Evolutionary conservation across 2,329 filamentous ascomycete genomes (phyloP), one percentile per base, ranked within the genome.

Genomic region (Neofusicoccum kwambonambiense): DNA sequence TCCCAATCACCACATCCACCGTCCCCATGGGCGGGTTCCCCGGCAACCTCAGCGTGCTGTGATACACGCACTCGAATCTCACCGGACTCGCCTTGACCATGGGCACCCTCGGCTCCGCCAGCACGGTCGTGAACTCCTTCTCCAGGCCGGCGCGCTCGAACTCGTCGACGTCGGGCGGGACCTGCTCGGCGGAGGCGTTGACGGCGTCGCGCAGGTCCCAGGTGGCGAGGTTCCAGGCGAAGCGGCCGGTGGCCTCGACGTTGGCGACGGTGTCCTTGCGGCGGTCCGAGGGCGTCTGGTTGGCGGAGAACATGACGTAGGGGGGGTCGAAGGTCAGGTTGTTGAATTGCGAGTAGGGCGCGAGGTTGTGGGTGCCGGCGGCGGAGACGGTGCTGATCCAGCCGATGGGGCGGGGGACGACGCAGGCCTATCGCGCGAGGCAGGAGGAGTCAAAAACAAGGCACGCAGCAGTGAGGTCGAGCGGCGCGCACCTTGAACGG

Each of bases 311-410:
- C 82, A 88, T 86, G 34, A 88, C 82, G 70, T 86, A 87, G 0
- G 86, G 86, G 0, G 86, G 86, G 70, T 87, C 84, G 74, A 87
- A 88, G 37, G 84, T 87, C 0, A 88, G 79, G 68, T 88, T 88
- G 73, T 84, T 87, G 79, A 88, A 88, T 74, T 88, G 86, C 0
- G 78, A 82, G 75, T 85, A 88, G 0, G 86, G 86, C 0, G 86
- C 86, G 2, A 88, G 80, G 68, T 88, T 88, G 71, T 83, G 77
- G 56, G 75, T 70, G 65, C 82, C 81, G 6, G 72, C 68, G 15
- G 74, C 70, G n/a, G 81, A 82, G 65, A 81, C 77, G 0, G 86
- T 87, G 22, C 82, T 85, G 70, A 88, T 87, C 85, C 86, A 88
- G 68, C 86, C 86, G 60, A 88, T 88, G 22, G 86, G 85, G 15